These are phyloP conservation scores for Gigaspora rosea DNA, from an alignment of 192 early-diverging fungal genomes.

Conservation along the genomic window DNA sequence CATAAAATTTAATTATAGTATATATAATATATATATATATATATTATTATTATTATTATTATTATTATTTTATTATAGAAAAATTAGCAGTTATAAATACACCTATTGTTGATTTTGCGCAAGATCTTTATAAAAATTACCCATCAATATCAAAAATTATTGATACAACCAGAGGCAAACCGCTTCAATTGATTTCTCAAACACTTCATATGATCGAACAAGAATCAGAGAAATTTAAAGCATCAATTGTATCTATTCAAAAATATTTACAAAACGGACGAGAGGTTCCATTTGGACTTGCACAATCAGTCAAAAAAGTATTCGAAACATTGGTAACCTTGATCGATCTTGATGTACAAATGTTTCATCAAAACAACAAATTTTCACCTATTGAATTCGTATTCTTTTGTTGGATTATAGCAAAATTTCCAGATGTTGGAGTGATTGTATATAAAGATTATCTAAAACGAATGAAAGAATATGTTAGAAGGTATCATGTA, in stretches of 20 bases:
- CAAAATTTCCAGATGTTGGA: neutral
- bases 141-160: conserved; percentile 6
- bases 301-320: neutral
- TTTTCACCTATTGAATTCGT: conserved; percentile 31
- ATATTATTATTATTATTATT: neutral
- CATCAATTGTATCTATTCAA: neutral
- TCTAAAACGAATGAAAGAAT: conserved; percentile 16
- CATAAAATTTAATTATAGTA: neutral
- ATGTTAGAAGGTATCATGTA: conserved; percentile 9
- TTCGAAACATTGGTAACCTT: conserved; percentile 9
- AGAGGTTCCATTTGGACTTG: neutral
- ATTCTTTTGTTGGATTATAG: conserved; percentile 26
- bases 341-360: conserved; percentile 9
- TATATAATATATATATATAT: neutral
- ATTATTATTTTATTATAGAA: conserved; percentile 13
- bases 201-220: conserved; percentile 21
- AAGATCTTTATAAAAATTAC: conserved; percentile 1
- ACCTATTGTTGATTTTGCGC: conserved; percentile 26
- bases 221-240: neutral
- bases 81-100: conserved; percentile 25
- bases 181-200: conserved; percentile 29
- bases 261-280: conserved; percentile 23
- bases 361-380: neutral
- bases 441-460: neutral
- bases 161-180: conserved; percentile 8